Evolutionary conservation across 2,329 filamentous ascomycete species (phyloP), one percentile per base, ranked within the genome.

Genomic region (Colletotrichum higginsianum): DNA sequence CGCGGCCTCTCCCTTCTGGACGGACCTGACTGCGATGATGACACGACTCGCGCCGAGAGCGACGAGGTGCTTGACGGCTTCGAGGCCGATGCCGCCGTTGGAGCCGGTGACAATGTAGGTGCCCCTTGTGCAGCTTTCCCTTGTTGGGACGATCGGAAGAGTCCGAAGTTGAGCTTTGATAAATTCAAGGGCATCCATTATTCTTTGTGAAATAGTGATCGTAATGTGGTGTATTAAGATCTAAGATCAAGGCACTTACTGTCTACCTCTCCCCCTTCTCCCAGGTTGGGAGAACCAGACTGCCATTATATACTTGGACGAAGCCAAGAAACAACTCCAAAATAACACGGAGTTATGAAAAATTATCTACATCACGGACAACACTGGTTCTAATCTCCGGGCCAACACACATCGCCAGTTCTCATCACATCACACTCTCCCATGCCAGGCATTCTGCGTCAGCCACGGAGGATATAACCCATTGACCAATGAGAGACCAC

Each of bases 31-130:
- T 5, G 75, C 81, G 26, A 83, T 74, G 46, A 83, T 80, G 50
- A 83, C 75, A 15, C 77, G 76, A 7, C 73, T 61, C 6, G 81
- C 77, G 1, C 76, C 75, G 2, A 81, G 76, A 2, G 60, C 49
- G 53, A 78, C 75, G 38, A 81, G 77, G 58, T 83, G 78, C n/a
- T 77, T 75, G 15, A 77, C 78, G n/a, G 78, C 76, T 73, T 83
- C 80, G 3, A 79, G 72, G 13, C 81, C 80, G 2, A 83, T 69
- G 16, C 82, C 80, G 9, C 69, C 75, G 68, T 82, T 83, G 38
- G 79, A 76, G 23, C 81, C 82, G 1, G 80, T 81, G 49, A 82
- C 71, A 53, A 82, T 75, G 65, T 79, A 69, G 3, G 75, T 74
- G 35, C 42, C 40, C 23, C 35, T 52, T 15, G 23, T 11, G 58